Evolutionary conservation across 148 eudicot species (phyloP).

Genomic region (Rhododendron williamsianum): DNA sequence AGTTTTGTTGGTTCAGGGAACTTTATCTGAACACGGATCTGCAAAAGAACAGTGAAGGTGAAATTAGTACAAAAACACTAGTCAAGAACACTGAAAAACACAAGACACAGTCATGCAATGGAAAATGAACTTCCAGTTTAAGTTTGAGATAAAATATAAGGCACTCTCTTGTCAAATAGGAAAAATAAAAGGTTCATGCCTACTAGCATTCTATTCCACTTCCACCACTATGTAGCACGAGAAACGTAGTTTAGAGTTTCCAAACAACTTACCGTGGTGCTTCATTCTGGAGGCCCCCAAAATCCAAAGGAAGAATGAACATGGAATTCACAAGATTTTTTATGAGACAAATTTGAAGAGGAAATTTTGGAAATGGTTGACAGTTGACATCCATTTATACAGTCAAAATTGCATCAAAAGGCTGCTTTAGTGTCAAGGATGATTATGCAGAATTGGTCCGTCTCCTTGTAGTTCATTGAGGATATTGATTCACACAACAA

Average conservation of each 20-base stretch:
- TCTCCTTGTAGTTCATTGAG: not conserved
- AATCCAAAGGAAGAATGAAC: not conserved
- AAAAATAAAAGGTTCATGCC: not conserved
- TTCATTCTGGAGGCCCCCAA: not conserved
- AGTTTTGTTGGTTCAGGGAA: constrained; percentile 53
- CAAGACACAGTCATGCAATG: not conserved
- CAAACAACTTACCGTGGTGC: not conserved
- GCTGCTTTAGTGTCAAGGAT: not conserved
- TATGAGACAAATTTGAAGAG: not conserved
- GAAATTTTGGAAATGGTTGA: not conserved
- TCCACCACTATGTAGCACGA: not conserved
- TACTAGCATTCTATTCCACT: not conserved
- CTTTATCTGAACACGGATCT: constrained; percentile 55
- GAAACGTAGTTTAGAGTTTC: not conserved
- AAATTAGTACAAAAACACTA: not conserved
- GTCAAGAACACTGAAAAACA: not conserved
- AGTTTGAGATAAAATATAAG: not conserved
- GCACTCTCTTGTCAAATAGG: not conserved
- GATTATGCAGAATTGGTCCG: not conserved
- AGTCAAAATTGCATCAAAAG: not conserved
- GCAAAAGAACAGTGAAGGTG: constrained; percentile 8
- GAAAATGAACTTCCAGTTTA: not conserved
- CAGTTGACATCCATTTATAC: not conserved
- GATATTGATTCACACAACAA: not conserved
- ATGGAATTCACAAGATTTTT: not conserved